Conservation (phyloP, 2,329 filamentous ascomycete species). For the Chaetomium globosum region DNA sequence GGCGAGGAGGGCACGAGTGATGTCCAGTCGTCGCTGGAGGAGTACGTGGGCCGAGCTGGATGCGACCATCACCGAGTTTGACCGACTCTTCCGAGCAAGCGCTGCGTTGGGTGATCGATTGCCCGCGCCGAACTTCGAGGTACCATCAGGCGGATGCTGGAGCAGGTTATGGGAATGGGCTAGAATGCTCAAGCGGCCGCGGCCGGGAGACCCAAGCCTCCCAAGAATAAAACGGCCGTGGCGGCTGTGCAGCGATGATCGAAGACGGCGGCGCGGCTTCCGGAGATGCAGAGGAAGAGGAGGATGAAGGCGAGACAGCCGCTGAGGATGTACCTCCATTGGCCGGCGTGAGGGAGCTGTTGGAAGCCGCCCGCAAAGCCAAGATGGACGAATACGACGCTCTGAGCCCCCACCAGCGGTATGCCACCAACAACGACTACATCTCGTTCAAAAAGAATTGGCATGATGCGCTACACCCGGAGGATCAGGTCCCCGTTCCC, state of each 20-base stretch:
- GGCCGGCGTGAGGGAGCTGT: conserved; percentile 41
- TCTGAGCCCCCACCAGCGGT: conserved; percentile 51
- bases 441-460: conserved; percentile 60
- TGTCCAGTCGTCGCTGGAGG: conserved; percentile 41
- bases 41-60: conserved; percentile 46
- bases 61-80: conserved; percentile 45
- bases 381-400: conserved; percentile 49
- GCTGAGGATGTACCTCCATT: conserved; percentile 36
- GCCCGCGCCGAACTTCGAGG: conserved; percentile 54
- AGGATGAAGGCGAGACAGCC: conserved; percentile 37
- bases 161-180: conserved; percentile 42
- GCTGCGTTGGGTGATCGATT: conserved; percentile 54
- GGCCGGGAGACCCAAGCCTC: conserved; percentile 29
- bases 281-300: conserved; percentile 30
- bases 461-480: conserved; percentile 56
- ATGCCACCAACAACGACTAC: conserved; percentile 62
- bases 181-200: conserved; percentile 35
- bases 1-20: conserved; percentile 32
- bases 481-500: conserved; percentile 55
- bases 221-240: conserved; percentile 21
- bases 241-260: conserved; percentile 24
- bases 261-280: conserved; percentile 33
- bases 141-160: conserved; percentile 49
- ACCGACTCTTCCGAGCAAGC: conserved; percentile 52
- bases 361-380: conserved; percentile 43